Conservation (phyloP, 306 rosid genomes). For the Casuarina cunninghamiana region DNA sequence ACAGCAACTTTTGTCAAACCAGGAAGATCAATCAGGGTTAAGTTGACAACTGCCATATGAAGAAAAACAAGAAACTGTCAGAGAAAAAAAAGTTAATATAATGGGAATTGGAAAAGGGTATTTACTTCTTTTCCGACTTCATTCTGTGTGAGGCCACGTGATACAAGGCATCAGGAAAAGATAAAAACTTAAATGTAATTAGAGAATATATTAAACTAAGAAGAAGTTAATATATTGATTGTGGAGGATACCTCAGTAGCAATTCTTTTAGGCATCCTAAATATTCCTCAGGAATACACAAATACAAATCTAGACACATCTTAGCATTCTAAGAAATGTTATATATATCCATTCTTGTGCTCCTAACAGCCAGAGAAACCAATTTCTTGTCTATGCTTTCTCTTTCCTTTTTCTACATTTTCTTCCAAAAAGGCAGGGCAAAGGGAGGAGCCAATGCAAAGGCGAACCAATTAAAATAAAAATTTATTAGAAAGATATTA, state of each 20-base stretch:
- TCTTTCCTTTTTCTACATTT: background rate
- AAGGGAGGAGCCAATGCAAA: background rate
- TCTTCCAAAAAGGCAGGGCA: background rate
- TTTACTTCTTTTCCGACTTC: background rate
- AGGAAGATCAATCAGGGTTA: constrained; percentile 88
- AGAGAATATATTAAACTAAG: background rate
- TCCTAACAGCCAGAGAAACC: background rate
- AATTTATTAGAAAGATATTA: background rate
- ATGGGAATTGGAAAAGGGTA: background rate
- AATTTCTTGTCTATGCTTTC: background rate
- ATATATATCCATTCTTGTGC: background rate
- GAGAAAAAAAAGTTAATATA: background rate
- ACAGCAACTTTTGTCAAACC: constrained; percentile 96
- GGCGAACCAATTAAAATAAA: background rate
- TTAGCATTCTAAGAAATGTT: background rate
- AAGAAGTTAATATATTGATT: background rate
- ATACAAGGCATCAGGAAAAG: background rate
- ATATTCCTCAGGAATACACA: background rate
- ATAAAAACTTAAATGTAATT: background rate
- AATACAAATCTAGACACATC: background rate
- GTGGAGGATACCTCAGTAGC: too few relatives aligned
- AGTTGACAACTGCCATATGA: constrained; percentile 86
- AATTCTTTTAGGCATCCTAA: background rate
- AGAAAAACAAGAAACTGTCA: constrained; percentile 12
- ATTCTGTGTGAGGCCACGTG: background rate